Conservation (phyloP, 441 rosid genomes). For the Lepidium campestre region DNA sequence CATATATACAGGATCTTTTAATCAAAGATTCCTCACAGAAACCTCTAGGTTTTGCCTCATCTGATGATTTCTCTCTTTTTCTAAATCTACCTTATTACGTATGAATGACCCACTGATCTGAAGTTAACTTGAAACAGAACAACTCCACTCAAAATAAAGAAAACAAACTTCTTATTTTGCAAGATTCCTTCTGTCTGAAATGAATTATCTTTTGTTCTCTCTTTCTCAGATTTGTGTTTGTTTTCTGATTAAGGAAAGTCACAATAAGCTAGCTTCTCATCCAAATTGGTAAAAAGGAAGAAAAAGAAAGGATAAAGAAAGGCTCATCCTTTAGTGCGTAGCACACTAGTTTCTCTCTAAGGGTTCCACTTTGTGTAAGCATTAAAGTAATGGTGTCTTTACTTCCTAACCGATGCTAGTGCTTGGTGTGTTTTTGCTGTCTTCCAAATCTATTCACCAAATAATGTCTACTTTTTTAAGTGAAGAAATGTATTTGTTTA, state of each 20-base stretch:
- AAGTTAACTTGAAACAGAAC: neutral
- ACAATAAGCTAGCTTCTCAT: conserved; percentile 10
- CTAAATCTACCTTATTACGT: neutral
- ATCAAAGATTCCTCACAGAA: neutral
- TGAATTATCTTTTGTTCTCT: neutral
- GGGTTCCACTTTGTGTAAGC: conserved; percentile 20
- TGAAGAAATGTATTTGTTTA: too few species aligned
- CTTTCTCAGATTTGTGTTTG: conserved; percentile 14
- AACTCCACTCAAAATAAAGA: conserved; percentile 1
- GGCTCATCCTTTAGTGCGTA: conserved; percentile 14
- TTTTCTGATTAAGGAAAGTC: conserved; percentile 25
- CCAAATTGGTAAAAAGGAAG: conserved; percentile 5
- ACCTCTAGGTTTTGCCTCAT: conserved; percentile 1
- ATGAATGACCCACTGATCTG: neutral
- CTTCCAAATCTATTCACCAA: conserved; percentile 23
- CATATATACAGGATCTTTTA: neutral
- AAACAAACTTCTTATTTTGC: neutral
- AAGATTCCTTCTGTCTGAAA: conserved; percentile 7
- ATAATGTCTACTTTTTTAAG: neutral
- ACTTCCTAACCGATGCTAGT: conserved; percentile 28
- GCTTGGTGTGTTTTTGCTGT: conserved; percentile 23
- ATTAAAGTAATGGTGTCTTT: conserved; percentile 23
- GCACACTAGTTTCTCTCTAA: conserved; percentile 8
- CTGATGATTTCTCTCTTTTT: neutral
- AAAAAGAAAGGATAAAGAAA: conserved; percentile 1